These are phyloP conservation scores for Geum urbanum DNA, from an alignment of 306 rosid species.

Conservation along the genomic window DNA sequence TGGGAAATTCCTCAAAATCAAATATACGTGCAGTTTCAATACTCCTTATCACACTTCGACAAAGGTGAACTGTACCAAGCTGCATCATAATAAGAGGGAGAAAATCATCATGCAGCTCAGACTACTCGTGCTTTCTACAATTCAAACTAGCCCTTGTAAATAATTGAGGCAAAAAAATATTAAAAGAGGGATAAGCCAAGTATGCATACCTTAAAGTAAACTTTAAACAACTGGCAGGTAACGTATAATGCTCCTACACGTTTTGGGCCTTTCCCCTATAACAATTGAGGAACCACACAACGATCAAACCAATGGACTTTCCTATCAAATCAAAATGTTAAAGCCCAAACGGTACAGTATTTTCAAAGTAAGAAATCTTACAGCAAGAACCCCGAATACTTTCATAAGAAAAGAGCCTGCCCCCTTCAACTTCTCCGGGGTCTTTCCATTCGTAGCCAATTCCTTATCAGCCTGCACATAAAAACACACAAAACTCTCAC, in stretches of 20 bases:
- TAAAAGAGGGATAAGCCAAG: background rate
- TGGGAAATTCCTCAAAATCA: constrained; percentile 97
- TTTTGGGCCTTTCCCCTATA: constrained; percentile 92
- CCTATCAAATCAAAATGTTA: background rate
- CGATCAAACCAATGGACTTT: background rate
- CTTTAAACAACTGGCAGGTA: constrained; percentile 90
- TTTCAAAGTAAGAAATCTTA: constrained; percentile 13
- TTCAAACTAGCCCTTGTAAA: background rate
- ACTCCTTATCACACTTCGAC: constrained; percentile 96
- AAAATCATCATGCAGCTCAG: constrained; percentile 20
- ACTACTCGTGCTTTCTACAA: constrained; percentile 7
- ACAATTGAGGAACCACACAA: constrained; percentile 18
- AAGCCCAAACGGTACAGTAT: background rate
- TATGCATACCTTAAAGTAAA: constrained; percentile 72
- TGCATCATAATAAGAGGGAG: constrained; percentile 41
- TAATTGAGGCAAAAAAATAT: background rate
- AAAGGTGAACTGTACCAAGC: constrained; percentile 96
- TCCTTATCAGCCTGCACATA: constrained; percentile 69
- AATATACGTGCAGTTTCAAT: constrained; percentile 94
- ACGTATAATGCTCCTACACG: constrained; percentile 93
- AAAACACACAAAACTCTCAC: background rate
- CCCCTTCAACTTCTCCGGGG: constrained; percentile 90
- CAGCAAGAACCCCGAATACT: constrained; percentile 93
- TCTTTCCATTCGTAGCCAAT: constrained; percentile 66
- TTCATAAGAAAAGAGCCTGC: constrained; percentile 98